These are phyloP conservation scores for Lathyrus tuberosus DNA, from an alignment of 306 rosid species.

Conservation along the genomic window DNA sequence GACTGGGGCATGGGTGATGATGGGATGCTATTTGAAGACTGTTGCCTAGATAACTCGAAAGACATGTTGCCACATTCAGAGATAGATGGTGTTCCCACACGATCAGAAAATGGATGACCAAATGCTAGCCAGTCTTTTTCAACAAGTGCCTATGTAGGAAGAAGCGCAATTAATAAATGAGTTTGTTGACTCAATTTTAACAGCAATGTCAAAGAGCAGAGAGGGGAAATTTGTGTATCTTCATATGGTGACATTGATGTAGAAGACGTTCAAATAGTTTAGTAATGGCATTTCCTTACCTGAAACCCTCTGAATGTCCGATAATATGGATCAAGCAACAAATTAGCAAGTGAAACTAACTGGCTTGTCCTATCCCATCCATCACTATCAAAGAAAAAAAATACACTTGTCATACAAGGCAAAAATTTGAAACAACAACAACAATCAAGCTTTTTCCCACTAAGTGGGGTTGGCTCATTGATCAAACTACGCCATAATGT, in stretches of 20 bases:
- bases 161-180: constrained; percentile 36
- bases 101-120: constrained; percentile 95
- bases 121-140: constrained; percentile 99
- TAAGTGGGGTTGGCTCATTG: too few species aligned
- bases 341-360: constrained; percentile 84
- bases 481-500: too few species aligned
- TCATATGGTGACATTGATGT: background rate
- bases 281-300: constrained; percentile 53
- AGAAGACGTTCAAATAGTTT: constrained; percentile 33
- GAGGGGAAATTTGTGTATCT: constrained; percentile 4
- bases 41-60: constrained; percentile 73
- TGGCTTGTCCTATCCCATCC: constrained; percentile 99
- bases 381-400: constrained; percentile 62
- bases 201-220: constrained; percentile 12
- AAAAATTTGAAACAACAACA: constrained; percentile 1
- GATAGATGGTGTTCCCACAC: constrained; percentile 68
- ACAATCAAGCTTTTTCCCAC: too few species aligned
- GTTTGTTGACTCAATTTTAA: constrained; percentile 16
- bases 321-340: constrained; percentile 94
- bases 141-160: constrained; percentile 72
- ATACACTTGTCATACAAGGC: background rate
- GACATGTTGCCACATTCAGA: constrained; percentile 61
- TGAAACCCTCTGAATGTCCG: constrained; percentile 92
- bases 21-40: constrained; percentile 67
- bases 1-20: constrained; percentile 78